These are phyloP conservation scores for Arachis stenosperma DNA, from an alignment of 306 rosid species.

Conservation along the genomic window DNA sequence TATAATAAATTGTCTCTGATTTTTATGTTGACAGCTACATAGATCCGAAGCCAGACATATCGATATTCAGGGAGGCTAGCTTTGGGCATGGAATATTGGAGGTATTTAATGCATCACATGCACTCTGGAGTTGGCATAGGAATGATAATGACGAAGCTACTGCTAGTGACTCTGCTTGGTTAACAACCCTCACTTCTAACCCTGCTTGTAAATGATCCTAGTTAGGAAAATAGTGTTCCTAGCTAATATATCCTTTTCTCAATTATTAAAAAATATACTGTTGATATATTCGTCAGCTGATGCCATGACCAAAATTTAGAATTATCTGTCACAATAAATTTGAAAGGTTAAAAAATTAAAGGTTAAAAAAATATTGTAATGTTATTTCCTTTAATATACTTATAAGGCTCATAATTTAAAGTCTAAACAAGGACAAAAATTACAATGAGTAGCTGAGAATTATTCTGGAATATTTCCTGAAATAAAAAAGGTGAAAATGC, in stretches of 20 bases:
- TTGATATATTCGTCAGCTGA: not conserved
- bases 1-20: not conserved
- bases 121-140: conserved; percentile 78
- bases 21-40: conserved; percentile 36
- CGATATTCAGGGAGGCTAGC: conserved; percentile 77
- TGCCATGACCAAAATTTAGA: not conserved
- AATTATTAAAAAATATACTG: not conserved
- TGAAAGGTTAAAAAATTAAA: too few species aligned
- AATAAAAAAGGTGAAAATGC: too few species aligned
- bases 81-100: conserved; percentile 79
- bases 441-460: too few species aligned
- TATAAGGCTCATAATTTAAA: too few species aligned
- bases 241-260: not conserved
- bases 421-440: too few species aligned
- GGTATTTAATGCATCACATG: conserved; percentile 68
- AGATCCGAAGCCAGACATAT: conserved; percentile 70
- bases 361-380: too few species aligned
- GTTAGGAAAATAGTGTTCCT: not conserved
- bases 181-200: conserved; percentile 53
- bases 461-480: too few species aligned
- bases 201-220: conserved; percentile 53
- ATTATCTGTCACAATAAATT: not conserved
- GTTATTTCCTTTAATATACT: too few species aligned
- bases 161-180: conserved; percentile 58
- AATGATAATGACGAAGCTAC: conserved; percentile 57